These are phyloP conservation scores for Odontarrhena argentea DNA, from an alignment of 345 rosid genomes.

Conservation along the genomic window DNA sequence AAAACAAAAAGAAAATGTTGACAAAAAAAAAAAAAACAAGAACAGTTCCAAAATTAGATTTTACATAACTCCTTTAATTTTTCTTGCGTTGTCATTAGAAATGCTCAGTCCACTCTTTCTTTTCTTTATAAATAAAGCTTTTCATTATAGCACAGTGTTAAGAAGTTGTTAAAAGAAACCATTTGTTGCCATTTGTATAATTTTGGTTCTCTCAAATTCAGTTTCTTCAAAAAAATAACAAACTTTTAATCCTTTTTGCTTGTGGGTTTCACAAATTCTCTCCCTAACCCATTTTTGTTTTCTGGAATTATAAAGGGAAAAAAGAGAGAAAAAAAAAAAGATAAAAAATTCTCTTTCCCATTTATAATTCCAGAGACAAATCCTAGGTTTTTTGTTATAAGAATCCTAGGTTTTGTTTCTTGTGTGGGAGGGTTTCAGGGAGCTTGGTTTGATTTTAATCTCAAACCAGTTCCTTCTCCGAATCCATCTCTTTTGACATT, in stretches of 20 bases:
- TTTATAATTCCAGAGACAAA: slow-evolving; percentile 19
- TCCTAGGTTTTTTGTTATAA: slow-evolving; percentile 10
- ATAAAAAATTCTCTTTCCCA: slow-evolving; percentile 3
- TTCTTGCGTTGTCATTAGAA: slow-evolving; percentile 11
- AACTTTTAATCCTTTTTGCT: not conserved
- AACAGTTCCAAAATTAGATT: slow-evolving; percentile 34
- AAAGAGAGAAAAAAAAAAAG: not conserved
- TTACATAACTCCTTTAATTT: slow-evolving; percentile 22
- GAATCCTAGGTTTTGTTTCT: not conserved
- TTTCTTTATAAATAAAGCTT: not conserved
- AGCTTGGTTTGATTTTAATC: slow-evolving; percentile 38
- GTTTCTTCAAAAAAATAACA: slow-evolving; percentile 1
- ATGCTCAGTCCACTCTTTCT: not conserved
- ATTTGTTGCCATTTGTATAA: slow-evolving; percentile 12
- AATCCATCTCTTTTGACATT: slow-evolving; percentile 14
- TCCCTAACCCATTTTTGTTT: slow-evolving; percentile 5
- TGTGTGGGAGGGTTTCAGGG: not conserved
- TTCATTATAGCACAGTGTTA: not conserved
- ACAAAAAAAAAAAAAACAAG: not conserved
- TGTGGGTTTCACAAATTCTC: slow-evolving; percentile 18
- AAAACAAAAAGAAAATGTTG: slow-evolving; percentile 12
- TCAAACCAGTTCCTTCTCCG: slow-evolving; percentile 38
- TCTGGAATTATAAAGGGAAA: slow-evolving; percentile 23
- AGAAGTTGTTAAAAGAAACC: slow-evolving; percentile 20
- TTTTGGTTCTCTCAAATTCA: not conserved